A percentile compares a stretch with the other conserved stretches of the same genome.
phyloP scores from a whole-genome alignment of 1,284 basidiomycete genomes.

The Tilletia caries region DNA sequence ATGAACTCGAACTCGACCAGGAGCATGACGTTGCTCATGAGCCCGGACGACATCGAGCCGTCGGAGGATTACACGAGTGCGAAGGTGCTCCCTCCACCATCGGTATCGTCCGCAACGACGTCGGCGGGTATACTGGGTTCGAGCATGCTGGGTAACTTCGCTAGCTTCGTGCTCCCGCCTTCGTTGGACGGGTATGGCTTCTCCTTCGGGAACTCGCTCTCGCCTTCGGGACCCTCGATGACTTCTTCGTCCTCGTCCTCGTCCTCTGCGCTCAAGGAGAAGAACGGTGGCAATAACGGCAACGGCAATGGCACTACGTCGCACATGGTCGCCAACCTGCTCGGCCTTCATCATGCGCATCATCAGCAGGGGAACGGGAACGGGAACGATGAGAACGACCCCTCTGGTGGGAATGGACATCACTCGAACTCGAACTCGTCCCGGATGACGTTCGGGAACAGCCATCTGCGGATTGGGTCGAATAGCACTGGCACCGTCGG shows the following conservation, averaged over 20 bases:
- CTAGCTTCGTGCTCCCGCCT: neutral
- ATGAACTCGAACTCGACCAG: neutral
- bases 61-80: conserved; percentile 1
- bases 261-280: conserved; percentile 1
- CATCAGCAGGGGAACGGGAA: neutral
- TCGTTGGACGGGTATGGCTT: conserved; percentile 2
- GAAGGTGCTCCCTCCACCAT: neutral
- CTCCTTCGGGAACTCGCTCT: neutral
- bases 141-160: neutral
- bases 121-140: neutral
- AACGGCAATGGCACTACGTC: too few species aligned
- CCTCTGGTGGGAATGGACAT: neutral
- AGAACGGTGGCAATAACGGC: neutral
- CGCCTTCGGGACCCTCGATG: neutral
- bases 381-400: neutral
- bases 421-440: too few species aligned
- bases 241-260: neutral
- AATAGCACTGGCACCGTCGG: too few species aligned
- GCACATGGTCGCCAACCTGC: conserved; percentile 2
- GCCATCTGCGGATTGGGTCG: conserved; percentile 3
- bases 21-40: conserved; percentile 6
- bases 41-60: neutral
- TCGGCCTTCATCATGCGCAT: neutral
- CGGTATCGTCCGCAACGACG: neutral
- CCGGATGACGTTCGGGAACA: conserved; percentile 6